Evolutionary conservation across 208 protist genomes (phyloP).

Genomic region (Plasmodiophora brassicae): DNA sequence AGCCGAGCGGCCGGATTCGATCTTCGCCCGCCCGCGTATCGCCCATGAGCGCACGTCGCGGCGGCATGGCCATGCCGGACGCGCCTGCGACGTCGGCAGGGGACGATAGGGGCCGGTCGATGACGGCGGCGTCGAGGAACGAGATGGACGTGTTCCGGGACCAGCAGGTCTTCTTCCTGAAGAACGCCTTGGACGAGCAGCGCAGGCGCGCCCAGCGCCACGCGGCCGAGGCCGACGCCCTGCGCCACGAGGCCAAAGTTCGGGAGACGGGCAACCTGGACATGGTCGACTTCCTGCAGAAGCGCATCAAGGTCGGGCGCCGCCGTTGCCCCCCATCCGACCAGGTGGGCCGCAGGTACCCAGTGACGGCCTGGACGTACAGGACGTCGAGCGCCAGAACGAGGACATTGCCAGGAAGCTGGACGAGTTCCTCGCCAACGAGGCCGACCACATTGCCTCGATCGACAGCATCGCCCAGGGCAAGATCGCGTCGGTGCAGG

Average conservation of each 20-base stretch:
- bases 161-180: neutral
- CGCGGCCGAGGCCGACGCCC: neutral
- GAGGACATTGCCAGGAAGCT: neutral
- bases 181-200: neutral
- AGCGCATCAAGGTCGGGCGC: neutral
- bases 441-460: neutral
- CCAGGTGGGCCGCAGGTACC: neutral
- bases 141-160: neutral
- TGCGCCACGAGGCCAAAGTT: neutral
- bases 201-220: neutral
- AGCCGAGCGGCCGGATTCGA: too few species aligned
- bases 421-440: neutral
- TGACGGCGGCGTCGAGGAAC: neutral
- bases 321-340: too few species aligned
- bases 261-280: neutral
- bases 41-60: too few species aligned
- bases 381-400: neutral
- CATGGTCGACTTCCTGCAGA: conserved; percentile 28
- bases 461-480: neutral
- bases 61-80: too few species aligned
- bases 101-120: neutral
- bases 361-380: neutral
- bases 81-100: too few species aligned
- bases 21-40: too few species aligned
- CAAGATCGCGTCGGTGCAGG: neutral